Evolutionary conservation across 495 filamentous ascomycete genomes (phyloP), one percentile per base, ranked within the genome.

Genomic region (Aspergillus taichungensis): DNA sequence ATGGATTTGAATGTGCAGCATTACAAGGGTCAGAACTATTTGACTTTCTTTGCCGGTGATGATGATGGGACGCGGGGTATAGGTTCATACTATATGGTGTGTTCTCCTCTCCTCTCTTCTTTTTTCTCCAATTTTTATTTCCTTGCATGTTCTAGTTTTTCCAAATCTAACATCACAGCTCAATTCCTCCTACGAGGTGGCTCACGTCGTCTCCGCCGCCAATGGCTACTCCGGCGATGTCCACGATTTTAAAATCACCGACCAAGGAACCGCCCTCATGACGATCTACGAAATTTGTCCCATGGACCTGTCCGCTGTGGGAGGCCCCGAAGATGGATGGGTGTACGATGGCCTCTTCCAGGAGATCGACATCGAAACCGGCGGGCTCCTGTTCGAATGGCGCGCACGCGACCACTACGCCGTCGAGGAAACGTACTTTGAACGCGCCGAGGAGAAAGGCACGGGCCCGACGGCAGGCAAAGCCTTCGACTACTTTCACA

Each of bases 401-500:
- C 53, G 59, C 6, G 57, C 60, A 13, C 51, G 60, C 11, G 45
- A 62, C 6, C 58, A 63, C 39, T 61, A 63, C 34, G 34, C 39
- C 3, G 52, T 57, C 1, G 43, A 48, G 10, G 50, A 54, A 36
- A 63, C 59, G 27, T 59, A 52, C 27, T 37, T 54, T 27, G 43
- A 48, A 3, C 12, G 63, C n/a, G 39, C 27, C 6, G 37, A 55
- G 18, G 18, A 24, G n/a, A 47, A 42, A n/a, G 59, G 63, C 2
- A 14, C 47, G 30, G 50, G 52, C 33, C 47, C 50, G 13, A 49
- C 46, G 6, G 13, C 43, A 8, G 50, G 39, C n/a, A 42, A 44
- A 7, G 45, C 51, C 12, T 66, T 49, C 33, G 75, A 80, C 50
- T 78, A 74, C 53, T 78, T 74, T 56, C 76, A 79, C 49, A 68